Conservation (phyloP, 1,139 yeast genomes). For the Debaryomyces psychrophilus region DNA sequence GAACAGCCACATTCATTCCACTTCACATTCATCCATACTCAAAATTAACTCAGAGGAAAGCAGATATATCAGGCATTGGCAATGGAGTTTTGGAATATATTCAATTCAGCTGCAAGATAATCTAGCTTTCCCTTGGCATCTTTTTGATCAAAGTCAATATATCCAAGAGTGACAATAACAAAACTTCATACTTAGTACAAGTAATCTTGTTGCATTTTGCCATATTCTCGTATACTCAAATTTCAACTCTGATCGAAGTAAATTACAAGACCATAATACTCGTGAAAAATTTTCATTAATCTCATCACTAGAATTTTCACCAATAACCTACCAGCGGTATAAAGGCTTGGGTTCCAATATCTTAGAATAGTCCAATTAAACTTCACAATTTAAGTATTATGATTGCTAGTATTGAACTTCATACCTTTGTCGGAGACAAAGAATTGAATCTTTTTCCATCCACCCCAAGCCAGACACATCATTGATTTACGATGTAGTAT, state of each 20-base stretch:
- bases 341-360: neutral
- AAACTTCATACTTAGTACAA: conserved; percentile 1
- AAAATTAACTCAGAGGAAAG: conserved; percentile 47
- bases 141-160: conserved; percentile 10
- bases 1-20: conserved; percentile 52
- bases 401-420: conserved; percentile 3
- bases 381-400: neutral
- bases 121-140: conserved; percentile 48
- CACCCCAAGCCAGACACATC: conserved; percentile 6
- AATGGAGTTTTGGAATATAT: conserved; percentile 31
- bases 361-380: neutral
- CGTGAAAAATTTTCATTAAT: neutral
- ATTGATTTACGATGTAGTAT: neutral
- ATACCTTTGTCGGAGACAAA: conserved; percentile 8
- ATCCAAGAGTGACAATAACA: conserved; percentile 6
- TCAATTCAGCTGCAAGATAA: conserved; percentile 44
- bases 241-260: conserved; percentile 4
- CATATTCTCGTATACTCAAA: neutral
- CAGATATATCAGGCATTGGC: conserved; percentile 56
- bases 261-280: neutral
- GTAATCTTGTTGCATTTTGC: neutral
- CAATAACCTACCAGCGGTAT: neutral
- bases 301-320: neutral
- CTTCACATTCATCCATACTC: conserved; percentile 29
- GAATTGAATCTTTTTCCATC: conserved; percentile 8